A percentile compares a stretch with the other conserved stretches of the same genome.
Evolutionary conservation across 805 yeast species (phyloP).

Genomic region (Wickerhamiella lipophila): DNA sequence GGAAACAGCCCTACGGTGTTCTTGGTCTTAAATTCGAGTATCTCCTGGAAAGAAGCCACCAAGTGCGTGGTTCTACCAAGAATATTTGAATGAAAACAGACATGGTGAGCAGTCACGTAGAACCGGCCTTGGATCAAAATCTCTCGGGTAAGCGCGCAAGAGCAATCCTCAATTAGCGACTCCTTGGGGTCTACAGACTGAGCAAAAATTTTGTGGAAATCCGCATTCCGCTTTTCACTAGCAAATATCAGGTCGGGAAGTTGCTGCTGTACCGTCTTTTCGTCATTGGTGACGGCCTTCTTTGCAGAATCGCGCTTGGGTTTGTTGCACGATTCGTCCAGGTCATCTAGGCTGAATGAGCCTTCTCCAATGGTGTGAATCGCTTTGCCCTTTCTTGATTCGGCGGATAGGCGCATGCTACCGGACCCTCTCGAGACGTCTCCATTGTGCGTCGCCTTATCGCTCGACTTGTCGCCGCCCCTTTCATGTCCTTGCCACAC

Average conservation of each 20-base stretch:
- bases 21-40: constrained; percentile 62
- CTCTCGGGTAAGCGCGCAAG: constrained; percentile 82
- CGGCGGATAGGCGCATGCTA: neutral
- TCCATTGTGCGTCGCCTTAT: neutral
- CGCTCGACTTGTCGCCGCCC: constrained; percentile 2
- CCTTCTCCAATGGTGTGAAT: constrained; percentile 7
- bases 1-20: constrained; percentile 83
- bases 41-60: constrained; percentile 57
- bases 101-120: constrained; percentile 60
- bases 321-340: constrained; percentile 2
- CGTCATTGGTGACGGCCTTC: neutral
- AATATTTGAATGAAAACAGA: constrained; percentile 78
- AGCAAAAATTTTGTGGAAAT: constrained; percentile 65
- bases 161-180: constrained; percentile 67
- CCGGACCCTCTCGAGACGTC: neutral
- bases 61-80: constrained; percentile 85
- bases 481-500: constrained; percentile 2
- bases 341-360: constrained; percentile 9
- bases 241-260: constrained; percentile 32
- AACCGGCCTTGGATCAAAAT: constrained; percentile 78
- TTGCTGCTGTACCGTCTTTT: neutral
- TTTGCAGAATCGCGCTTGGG: neutral
- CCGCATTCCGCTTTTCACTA: constrained; percentile 47
- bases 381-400: neutral
- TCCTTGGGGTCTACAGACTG: constrained; percentile 53